Conservation (phyloP, 768 basidiomycete species). For the Cyathus striatus region DNA sequence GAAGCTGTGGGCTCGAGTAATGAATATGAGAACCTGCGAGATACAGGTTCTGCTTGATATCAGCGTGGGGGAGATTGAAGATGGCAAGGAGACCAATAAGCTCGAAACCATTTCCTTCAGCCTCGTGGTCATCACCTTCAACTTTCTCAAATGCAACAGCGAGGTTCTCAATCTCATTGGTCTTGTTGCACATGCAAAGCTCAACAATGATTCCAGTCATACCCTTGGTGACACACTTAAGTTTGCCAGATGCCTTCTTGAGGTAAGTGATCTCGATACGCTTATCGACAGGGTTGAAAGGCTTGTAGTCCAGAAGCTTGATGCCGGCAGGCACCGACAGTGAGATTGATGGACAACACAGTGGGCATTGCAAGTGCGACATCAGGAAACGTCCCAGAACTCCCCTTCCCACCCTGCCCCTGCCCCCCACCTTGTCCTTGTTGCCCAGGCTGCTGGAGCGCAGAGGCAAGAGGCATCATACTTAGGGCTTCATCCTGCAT, state of each 20-base stretch:
- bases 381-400: conserved; percentile 98
- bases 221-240: conserved; percentile 99
- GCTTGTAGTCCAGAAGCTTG: conserved; percentile 97
- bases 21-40: conserved; percentile 95
- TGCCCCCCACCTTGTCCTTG: conserved; percentile 27
- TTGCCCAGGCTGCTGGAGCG: conserved; percentile 27
- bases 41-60: conserved; percentile 99
- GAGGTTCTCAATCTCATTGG: conserved; percentile 85
- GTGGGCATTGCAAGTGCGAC: conserved; percentile 99
- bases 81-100: conserved; percentile 96
- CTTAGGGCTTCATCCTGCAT: conserved; percentile 90
- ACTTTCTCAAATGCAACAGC: conserved; percentile 95
- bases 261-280: conserved; percentile 98
- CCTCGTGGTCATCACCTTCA: conserved; percentile 75
- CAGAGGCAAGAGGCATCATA: conserved; percentile 65
- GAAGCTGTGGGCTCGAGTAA: conserved; percentile 90
- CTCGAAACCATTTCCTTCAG: conserved; percentile 94
- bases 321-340: conserved; percentile 95
- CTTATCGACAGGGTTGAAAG: conserved; percentile 99
- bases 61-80: conserved; percentile 95
- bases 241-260: conserved; percentile 85
- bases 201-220: conserved; percentile 99
- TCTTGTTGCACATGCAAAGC: conserved; percentile 96
- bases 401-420: conserved; percentile 11
- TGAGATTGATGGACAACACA: conserved; percentile 95